Evolutionary conservation across 108 stramenopile genomes (phyloP), one percentile per base, ranked within the genome.

Genomic region (Cyclostephanos tholiformis): DNA sequence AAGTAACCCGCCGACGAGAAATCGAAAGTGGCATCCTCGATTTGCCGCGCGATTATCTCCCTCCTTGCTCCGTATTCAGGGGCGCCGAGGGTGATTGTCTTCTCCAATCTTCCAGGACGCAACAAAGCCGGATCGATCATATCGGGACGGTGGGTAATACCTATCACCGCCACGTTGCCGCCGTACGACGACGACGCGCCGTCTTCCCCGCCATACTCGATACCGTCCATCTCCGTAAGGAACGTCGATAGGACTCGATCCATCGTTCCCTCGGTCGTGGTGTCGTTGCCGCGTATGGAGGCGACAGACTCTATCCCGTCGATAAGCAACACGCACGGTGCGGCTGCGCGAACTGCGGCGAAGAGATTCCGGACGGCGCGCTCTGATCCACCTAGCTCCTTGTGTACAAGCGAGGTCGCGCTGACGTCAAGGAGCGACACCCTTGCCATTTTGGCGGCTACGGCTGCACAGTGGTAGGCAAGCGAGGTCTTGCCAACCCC

Each of bases 231-330:
- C 58, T 95, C 91, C 2, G 82, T 87, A 20, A 95, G 77, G 44
- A 95, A 78, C 19, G 92, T 95, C 6, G 92, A 91, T 16, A 95
- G 69, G 11, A 95, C 82, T 6, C 94, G 82, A 72, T 95, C 94
- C 89, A 95, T 91, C 8, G 94, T 93, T 39, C 94, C 94, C 46
- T 95, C 88, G 1, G 90, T 89, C 20, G 94, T 95, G 46, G 75
- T 88, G 71, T 95, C 91, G 65, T 93, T 88, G 20, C 94, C 91
- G 36, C 94, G 80, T 11, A 82, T 79, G 5, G 87, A 88, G 19
- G 92, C 91, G 38, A 95, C 83, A 51, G 74, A 91, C 69, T 93
- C 94, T 50, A 95, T 93, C 16, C 89, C 89, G 75, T 95, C 94
- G 71, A 95, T 70, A 3, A 95, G 70, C 6, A 95, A 25, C 49